Conservation (phyloP, 352 stramenopile species). For the Phytopythium aichiense region DNA sequence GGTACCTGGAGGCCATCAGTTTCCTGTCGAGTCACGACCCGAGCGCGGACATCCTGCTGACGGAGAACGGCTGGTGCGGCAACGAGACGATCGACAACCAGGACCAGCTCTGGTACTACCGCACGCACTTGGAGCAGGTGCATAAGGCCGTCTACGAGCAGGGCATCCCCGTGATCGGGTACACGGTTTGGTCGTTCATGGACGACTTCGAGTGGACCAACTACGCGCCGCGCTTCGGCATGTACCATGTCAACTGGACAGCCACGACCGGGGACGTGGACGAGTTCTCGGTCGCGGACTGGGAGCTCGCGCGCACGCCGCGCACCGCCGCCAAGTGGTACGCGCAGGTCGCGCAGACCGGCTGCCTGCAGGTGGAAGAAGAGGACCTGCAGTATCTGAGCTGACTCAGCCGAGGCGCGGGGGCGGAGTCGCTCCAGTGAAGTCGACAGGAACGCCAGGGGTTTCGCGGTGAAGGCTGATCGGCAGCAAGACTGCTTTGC, state of each 20-base stretch:
- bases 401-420: too few relatives aligned
- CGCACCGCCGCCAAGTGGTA: conserved; percentile 41
- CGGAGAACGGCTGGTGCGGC: conserved; percentile 65
- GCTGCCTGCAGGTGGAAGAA: conserved; percentile 25
- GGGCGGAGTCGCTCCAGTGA: too few relatives aligned
- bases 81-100: conserved; percentile 50
- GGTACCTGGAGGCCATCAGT: conserved; percentile 45
- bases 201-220: conserved; percentile 27
- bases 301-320: conserved; percentile 34
- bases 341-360: conserved; percentile 19
- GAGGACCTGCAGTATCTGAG: conserved; percentile 19
- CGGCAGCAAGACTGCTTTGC: background rate
- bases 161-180: conserved; percentile 72
- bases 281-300: conserved; percentile 16
- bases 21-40: conserved; percentile 48
- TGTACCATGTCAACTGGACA: conserved; percentile 59
- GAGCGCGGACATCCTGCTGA: conserved; percentile 41
- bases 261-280: conserved; percentile 23
- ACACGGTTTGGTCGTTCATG: conserved; percentile 88
- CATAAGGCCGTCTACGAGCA: conserved; percentile 43
- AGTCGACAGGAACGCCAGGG: too few relatives aligned
- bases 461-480: too few relatives aligned
- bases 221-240: conserved; percentile 42
- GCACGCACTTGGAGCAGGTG: conserved; percentile 46
- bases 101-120: conserved; percentile 60